Evolutionary conservation across 371 early-diverging fungal species (phyloP), one percentile per base, ranked within the genome.

Genomic region (Capillidium heterosporum): DNA sequence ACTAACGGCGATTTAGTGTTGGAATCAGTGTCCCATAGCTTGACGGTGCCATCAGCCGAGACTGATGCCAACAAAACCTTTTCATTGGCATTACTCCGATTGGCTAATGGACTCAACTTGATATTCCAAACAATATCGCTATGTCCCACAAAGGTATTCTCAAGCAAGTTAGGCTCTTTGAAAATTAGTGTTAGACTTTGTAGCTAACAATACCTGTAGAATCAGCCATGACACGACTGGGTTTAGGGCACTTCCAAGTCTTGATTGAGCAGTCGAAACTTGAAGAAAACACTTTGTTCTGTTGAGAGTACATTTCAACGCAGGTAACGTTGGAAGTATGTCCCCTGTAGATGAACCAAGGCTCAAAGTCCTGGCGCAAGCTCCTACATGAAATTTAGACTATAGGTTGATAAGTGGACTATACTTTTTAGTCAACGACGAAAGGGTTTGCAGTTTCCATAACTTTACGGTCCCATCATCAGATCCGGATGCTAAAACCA

Each of bases 91-190:
- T 8, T 63, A 35, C 7, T 4, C 13, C 35, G 35, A 13, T 35
- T 35, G 35, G 35, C 35, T 13, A 35, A 35, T 58, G 49, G 57
- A 65, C 32, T 24, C 61, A 41, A 23, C 68, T 50, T 43, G 24
- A 84, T 60, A 58, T 86, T 86, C 93, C 93, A 92, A 15, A 92
- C 77, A 1, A 79, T 76, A 63, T 89, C 89, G 0, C 85, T 81
- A 61, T 89, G 90, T 0, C 87, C 89, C 13, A 83, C 73, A 57
- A 74, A 82, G 1, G 78, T 79, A 8, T 78, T 70, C 15, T 72
- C 59, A 27, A 74, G 68, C 19, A 80, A 43, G 0, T 73, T 71
- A 32, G 78, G 67, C 60, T 78, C 82, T 80, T 57, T 13, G 13
- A 15, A 28, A 24, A 42, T 54, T 48, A 63, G n/a, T 52, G 17